A percentile compares a stretch with the other conserved stretches of the same genome.
These are phyloP conservation scores for Pseudogymnoascus pannorum DNA, from an alignment of 2,329 filamentous ascomycete genomes.

Conservation along the genomic window DNA sequence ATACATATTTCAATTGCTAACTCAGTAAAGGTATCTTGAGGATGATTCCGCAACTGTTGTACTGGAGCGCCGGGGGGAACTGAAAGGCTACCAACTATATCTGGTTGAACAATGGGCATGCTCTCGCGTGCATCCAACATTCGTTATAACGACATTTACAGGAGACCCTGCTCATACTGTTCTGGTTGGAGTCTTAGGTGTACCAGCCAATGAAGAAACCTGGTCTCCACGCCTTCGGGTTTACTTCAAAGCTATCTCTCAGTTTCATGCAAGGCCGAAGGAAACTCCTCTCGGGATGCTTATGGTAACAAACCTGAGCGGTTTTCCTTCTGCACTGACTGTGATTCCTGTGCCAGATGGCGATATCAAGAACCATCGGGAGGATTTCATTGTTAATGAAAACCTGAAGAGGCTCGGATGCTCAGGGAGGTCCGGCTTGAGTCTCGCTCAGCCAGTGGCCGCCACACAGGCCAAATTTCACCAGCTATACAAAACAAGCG, in stretches of 20 bases:
- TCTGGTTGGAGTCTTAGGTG: constrained; percentile 70
- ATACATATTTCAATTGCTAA: constrained; percentile 9
- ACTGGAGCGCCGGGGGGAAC: constrained; percentile 59
- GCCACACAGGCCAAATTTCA: constrained; percentile 88
- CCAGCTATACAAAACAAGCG: constrained; percentile 81
- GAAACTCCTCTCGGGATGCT: constrained; percentile 76
- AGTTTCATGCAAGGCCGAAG: constrained; percentile 77
- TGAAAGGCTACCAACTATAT: constrained; percentile 86
- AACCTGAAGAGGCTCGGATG: constrained; percentile 88
- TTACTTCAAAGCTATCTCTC: constrained; percentile 79
- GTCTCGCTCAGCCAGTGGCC: constrained; percentile 66
- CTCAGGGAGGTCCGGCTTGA: constrained; percentile 80
- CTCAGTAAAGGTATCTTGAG: constrained; percentile 60
- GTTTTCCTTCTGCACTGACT: constrained; percentile 83
- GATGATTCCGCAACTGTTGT: constrained; percentile 72
- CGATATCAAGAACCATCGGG: constrained; percentile 70
- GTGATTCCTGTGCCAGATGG: constrained; percentile 88
- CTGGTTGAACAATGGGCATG: constrained; percentile 97
- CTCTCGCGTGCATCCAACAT: constrained; percentile 80
- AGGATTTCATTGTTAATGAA: constrained; percentile 88
- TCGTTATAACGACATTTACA: constrained; percentile 88
- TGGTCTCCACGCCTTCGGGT: constrained; percentile 75
- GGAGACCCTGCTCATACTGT: constrained; percentile 74
- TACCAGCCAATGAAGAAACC: constrained; percentile 68
- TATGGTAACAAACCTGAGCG: constrained; percentile 90